Evolutionary conservation across 1,139 yeast genomes (phyloP).

Genomic region (Debaryomyces psychrophilus): DNA sequence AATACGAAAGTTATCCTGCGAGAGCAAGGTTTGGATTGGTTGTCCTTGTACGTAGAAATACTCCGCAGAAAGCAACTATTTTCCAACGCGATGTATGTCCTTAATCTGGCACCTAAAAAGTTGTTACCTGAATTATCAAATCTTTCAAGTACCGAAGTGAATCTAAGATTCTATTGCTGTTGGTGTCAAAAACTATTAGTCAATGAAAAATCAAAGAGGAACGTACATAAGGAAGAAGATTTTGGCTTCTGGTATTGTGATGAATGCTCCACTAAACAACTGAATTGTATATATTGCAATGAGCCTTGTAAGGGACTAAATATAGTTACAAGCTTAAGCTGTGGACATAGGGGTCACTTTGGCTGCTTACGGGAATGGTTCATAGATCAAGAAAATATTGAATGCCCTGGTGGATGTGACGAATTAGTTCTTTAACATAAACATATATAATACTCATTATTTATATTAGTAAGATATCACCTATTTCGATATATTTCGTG

Average conservation of each 20-base stretch:
- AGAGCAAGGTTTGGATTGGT: conserved; percentile 53
- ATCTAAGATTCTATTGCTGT: conserved; percentile 67
- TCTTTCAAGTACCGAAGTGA: conserved; percentile 56
- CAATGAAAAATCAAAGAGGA: conserved; percentile 61
- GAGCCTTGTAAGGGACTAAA: conserved; percentile 77
- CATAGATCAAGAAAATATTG: conserved; percentile 59
- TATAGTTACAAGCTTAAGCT: conserved; percentile 62
- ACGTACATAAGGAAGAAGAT: conserved; percentile 23
- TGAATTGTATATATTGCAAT: conserved; percentile 78
- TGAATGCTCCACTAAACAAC: conserved; percentile 60
- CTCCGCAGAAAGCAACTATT: conserved; percentile 58
- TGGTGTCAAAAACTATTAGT: conserved; percentile 64
- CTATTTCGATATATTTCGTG: conserved; percentile 38
- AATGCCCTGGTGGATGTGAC: conserved; percentile 82
- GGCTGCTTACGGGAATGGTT: conserved; percentile 83
- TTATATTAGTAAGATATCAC: conserved; percentile 48
- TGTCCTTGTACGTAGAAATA: conserved; percentile 58
- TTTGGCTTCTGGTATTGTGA: conserved; percentile 89
- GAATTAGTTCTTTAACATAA: conserved; percentile 17
- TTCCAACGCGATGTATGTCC: conserved; percentile 59
- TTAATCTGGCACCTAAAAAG: conserved; percentile 48
- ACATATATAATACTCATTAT: neutral
- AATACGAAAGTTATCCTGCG: conserved; percentile 19
- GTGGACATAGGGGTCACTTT: conserved; percentile 90
- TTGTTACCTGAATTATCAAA: conserved; percentile 44